These are phyloP conservation scores for Pythium vanterpoolii DNA, from an alignment of 352 stramenopile species.

Conservation along the genomic window DNA sequence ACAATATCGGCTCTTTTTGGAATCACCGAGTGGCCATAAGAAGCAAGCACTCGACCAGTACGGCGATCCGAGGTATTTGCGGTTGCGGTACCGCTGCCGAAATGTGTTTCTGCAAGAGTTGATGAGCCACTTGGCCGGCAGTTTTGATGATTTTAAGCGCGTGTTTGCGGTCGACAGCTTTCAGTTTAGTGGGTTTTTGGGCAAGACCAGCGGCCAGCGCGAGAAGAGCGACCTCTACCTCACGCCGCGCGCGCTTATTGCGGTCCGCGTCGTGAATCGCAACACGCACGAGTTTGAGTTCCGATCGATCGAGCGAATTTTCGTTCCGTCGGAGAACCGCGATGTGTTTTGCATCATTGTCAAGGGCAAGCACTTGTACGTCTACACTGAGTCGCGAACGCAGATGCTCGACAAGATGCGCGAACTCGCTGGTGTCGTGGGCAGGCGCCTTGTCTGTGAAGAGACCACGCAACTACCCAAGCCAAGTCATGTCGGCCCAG, in stretches of 20 bases:
- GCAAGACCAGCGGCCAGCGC: constrained; percentile 59
- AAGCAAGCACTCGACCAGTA: constrained; percentile 63
- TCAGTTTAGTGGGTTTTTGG: constrained; percentile 74
- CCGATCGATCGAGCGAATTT: constrained; percentile 51
- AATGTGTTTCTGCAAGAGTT: constrained; percentile 81
- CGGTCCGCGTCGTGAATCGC: constrained; percentile 56
- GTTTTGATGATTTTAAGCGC: constrained; percentile 76
- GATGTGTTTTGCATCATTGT: constrained; percentile 61
- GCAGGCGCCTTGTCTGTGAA: constrained; percentile 42
- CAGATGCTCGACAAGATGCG: constrained; percentile 66
- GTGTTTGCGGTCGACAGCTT: constrained; percentile 64
- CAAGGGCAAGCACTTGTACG: constrained; percentile 64
- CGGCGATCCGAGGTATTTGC: constrained; percentile 57
- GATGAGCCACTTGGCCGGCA: constrained; percentile 74
- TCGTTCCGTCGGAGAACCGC: constrained; percentile 35
- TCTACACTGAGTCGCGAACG: constrained; percentile 63
- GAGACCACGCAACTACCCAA: constrained; percentile 50
- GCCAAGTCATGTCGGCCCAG: constrained; percentile 14
- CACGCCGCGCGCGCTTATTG: constrained; percentile 62
- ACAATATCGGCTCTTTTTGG: constrained; percentile 75
- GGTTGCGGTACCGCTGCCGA: constrained; percentile 70
- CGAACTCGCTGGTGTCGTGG: constrained; percentile 59
- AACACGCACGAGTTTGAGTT: constrained; percentile 80
- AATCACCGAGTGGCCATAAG: constrained; percentile 48
- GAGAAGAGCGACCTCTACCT: constrained; percentile 75